Conservation (phyloP, 2,329 filamentous ascomycete species). For the Graphilbum sp. region DNA sequence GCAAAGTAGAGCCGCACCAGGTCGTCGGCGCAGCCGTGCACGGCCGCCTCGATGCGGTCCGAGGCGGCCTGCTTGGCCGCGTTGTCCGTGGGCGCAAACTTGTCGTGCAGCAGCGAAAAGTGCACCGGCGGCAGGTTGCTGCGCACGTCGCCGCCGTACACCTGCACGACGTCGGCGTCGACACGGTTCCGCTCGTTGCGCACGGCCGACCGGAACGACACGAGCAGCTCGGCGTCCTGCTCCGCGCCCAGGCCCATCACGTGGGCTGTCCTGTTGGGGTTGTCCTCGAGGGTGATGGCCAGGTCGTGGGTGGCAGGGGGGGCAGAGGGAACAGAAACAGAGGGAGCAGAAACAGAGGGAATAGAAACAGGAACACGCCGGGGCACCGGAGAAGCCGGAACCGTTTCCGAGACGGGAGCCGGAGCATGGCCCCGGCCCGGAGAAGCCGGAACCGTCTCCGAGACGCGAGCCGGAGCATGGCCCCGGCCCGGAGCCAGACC, state of each 20-base stretch:
- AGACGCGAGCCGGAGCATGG: no score
- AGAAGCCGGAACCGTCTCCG: no score
- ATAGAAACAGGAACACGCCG: no score
- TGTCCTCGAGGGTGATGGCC: slow-evolving; percentile 24
- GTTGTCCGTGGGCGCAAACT: slow-evolving; percentile 26
- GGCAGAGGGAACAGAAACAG: not conserved
- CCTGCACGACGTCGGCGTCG: slow-evolving; percentile 17
- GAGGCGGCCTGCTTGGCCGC: slow-evolving; percentile 21
- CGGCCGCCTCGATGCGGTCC: slow-evolving; percentile 23
- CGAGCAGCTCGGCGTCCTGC: slow-evolving; percentile 29
- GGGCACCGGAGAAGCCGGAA: no score
- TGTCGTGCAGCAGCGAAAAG: slow-evolving; percentile 26
- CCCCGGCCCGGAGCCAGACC: no score
- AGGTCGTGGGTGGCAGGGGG: not conserved
- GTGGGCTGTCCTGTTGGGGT: slow-evolving; percentile 24
- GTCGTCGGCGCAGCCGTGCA: slow-evolving; percentile 21
- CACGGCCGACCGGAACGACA: slow-evolving; percentile 28
- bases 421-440: no score
- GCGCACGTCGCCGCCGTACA: slow-evolving; percentile 1
- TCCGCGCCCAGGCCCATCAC: slow-evolving; percentile 27
- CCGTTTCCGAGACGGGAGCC: no score
- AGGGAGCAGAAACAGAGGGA: no score
- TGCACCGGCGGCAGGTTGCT: slow-evolving; percentile 26
- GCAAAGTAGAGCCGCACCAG: slow-evolving; percentile 28
- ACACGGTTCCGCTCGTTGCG: slow-evolving; percentile 25